A percentile compares a stretch with the other conserved stretches of the same genome.
phyloP scores from a whole-genome alignment of 2,329 filamentous ascomycete genomes.

The Verticillium nonalfalfae region DNA sequence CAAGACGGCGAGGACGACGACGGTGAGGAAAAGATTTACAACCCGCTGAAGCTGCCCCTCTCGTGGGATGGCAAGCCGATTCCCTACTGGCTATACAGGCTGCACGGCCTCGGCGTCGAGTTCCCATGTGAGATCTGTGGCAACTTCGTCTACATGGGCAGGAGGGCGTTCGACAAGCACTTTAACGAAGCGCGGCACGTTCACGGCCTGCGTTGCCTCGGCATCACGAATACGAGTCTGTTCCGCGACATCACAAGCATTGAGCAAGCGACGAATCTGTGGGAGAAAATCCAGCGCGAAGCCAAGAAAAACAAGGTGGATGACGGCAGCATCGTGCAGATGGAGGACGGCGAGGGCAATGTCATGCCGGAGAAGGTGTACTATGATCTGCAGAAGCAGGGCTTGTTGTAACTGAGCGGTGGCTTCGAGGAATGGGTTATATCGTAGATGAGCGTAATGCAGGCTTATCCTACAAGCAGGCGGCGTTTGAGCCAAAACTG shows the following conservation, averaged over 20 bases:
- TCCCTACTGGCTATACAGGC: slow-evolving; percentile 96
- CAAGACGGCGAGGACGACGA: slow-evolving; percentile 67
- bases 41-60: slow-evolving; percentile 89
- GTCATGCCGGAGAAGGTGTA: slow-evolving; percentile 99
- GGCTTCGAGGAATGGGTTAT: neutral
- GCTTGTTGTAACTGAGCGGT: slow-evolving; percentile 55
- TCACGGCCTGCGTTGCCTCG: slow-evolving; percentile 87
- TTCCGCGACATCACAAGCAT: slow-evolving; percentile 94
- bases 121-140: slow-evolving; percentile 96
- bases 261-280: slow-evolving; percentile 78
- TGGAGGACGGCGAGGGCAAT: slow-evolving; percentile 96
- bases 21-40: slow-evolving; percentile 87
- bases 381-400: slow-evolving; percentile 88
- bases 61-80: slow-evolving; percentile 99
- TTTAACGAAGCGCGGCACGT: slow-evolving; percentile 93
- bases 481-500: neutral
- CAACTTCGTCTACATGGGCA: slow-evolving; percentile 98
- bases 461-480: neutral
- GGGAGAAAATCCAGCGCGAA: slow-evolving; percentile 89
- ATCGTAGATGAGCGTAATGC: neutral
- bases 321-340: slow-evolving; percentile 85
- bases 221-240: slow-evolving; percentile 83
- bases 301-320: slow-evolving; percentile 70
- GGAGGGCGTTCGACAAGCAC: slow-evolving; percentile 95
- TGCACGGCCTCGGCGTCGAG: slow-evolving; percentile 91